Conservation (phyloP, 108 stramenopile species). For the Cyclotella kingstonii region DNA sequence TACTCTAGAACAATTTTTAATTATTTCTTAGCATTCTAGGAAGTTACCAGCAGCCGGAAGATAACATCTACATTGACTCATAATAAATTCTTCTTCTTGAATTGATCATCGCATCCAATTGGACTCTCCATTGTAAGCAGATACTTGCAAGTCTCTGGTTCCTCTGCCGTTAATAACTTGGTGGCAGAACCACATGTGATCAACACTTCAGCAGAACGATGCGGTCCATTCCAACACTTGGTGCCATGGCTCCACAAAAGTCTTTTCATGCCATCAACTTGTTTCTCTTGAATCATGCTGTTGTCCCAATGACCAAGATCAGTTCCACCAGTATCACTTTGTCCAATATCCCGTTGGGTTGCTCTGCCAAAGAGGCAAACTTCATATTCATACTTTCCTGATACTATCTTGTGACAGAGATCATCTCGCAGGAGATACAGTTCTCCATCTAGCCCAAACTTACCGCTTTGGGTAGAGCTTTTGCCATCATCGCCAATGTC, state of each 20-base stretch:
- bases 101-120: conserved; percentile 74
- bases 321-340: conserved; percentile 45
- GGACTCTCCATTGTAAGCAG: conserved; percentile 77
- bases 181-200: conserved; percentile 73
- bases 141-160: conserved; percentile 83
- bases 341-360: conserved; percentile 57
- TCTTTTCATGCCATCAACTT: conserved; percentile 44
- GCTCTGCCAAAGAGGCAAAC: conserved; percentile 68
- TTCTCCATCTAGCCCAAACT: conserved; percentile 66
- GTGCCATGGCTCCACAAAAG: conserved; percentile 64
- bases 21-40: too few relatives aligned
- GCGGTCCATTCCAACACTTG: conserved; percentile 86
- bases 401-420: conserved; percentile 55
- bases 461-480: too few relatives aligned
- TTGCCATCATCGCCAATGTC: conserved; percentile 53
- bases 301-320: conserved; percentile 55
- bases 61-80: too few relatives aligned
- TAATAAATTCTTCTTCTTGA: conserved; percentile 34
- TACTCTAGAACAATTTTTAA: too few relatives aligned
- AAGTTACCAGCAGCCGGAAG: too few relatives aligned
- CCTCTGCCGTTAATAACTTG: conserved; percentile 69
- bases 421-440: conserved; percentile 53
- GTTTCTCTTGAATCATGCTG: conserved; percentile 35
- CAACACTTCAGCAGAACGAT: conserved; percentile 62
- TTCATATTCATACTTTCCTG: conserved; percentile 84